Evolutionary conservation across 2,329 filamentous ascomycete genomes (phyloP).

Genomic region (Alternaria atra): DNA sequence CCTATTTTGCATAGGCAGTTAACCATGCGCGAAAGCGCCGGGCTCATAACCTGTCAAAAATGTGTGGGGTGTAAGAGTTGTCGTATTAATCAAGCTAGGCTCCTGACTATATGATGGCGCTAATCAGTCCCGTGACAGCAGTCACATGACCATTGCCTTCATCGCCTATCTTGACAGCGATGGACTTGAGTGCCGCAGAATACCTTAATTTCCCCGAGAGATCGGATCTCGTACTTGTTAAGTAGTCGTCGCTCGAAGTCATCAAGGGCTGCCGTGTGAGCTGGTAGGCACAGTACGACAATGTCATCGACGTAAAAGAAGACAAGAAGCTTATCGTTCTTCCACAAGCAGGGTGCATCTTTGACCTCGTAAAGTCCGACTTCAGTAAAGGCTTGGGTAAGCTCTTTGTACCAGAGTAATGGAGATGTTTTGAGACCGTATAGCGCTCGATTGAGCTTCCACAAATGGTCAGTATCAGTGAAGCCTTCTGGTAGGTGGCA

Average conservation of each 20-base stretch:
- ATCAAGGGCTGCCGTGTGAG: not conserved
- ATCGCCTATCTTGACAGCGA: too few species aligned
- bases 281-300: not conserved
- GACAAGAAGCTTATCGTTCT: not conserved
- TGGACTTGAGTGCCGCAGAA: slow-evolving; percentile 5
- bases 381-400: not conserved
- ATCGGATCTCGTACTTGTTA: slow-evolving; percentile 2
- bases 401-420: slow-evolving; percentile 9
- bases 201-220: slow-evolving; percentile 1
- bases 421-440: slow-evolving; percentile 1
- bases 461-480: not conserved
- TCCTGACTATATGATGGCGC: not conserved
- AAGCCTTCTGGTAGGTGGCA: not conserved
- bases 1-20: slow-evolving; percentile 13
- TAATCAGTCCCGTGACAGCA: not conserved
- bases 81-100: not conserved
- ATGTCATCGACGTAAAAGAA: slow-evolving; percentile 9
- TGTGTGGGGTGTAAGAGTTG: slow-evolving; percentile 8
- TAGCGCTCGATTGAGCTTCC: not conserved
- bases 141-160: not conserved
- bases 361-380: slow-evolving; percentile 2
- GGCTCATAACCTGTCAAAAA: slow-evolving; percentile 14
- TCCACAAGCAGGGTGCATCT: not conserved
- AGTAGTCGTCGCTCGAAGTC: slow-evolving; percentile 6
- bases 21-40: slow-evolving; percentile 16